phyloP scores from a whole-genome alignment of 371 early-diverging fungal species.

The Encephalitozoon romaleae region DNA sequence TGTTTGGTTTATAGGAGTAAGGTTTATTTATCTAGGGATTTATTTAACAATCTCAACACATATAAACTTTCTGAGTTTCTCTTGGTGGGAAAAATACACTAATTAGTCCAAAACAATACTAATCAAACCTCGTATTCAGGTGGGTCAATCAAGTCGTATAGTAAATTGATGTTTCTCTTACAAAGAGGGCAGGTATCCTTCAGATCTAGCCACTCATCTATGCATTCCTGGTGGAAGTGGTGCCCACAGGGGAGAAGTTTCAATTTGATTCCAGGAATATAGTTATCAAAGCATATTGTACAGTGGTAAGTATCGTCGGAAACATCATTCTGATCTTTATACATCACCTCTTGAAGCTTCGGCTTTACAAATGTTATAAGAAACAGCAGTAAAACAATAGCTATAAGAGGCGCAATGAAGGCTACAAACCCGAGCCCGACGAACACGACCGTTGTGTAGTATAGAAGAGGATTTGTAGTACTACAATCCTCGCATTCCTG shows the following conservation, averaged over 20 bases:
- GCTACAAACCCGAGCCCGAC: slow-evolving; percentile 56
- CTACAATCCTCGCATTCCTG: slow-evolving; percentile 59
- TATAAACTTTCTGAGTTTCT: background rate
- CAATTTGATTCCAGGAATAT: slow-evolving; percentile 48
- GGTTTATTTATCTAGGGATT: background rate
- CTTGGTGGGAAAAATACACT: background rate
- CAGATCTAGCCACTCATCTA: slow-evolving; percentile 62
- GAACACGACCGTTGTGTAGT: slow-evolving; percentile 57
- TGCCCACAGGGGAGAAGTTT: slow-evolving; percentile 62
- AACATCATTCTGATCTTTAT: slow-evolving; percentile 49
- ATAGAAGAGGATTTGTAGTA: slow-evolving; percentile 55
- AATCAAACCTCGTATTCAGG: slow-evolving; percentile 10
- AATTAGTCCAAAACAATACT: background rate
- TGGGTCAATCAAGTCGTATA: slow-evolving; percentile 61
- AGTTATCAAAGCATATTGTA: slow-evolving; percentile 61
- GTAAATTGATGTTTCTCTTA: slow-evolving; percentile 60
- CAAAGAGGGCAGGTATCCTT: slow-evolving; percentile 62
- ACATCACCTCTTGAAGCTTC: slow-evolving; percentile 58
- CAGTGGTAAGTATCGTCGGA: slow-evolving; percentile 59
- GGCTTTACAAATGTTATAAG: slow-evolving; percentile 58
- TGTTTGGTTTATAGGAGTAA: too few species aligned
- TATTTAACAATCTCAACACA: background rate
- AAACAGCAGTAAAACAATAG: slow-evolving; percentile 58
- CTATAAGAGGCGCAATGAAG: slow-evolving; percentile 59
- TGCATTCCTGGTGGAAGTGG: slow-evolving; percentile 61